Base-by-base conservation (phyloP, 2,329 filamentous ascomycete genomes). In the Metarhizium rileyi region DNA sequence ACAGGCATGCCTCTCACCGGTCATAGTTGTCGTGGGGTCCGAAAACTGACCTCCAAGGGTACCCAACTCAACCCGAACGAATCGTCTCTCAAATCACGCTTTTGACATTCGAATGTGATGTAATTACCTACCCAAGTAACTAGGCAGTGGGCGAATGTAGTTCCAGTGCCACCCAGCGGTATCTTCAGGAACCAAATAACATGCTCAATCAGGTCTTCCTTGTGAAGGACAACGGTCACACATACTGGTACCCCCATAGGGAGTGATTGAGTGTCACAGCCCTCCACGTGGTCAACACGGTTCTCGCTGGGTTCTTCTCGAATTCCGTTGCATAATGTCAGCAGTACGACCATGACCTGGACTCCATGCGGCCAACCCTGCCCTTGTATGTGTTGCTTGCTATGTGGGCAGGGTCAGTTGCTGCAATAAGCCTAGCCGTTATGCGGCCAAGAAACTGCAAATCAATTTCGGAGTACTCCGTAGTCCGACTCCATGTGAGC, bases 281-380 rank as follows among this genome's bases (percentile, higher is more conserved):
- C 25, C 18, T 47, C 49, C 49, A 51, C 49, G 46, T 51, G 49
- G 49, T 40, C 18, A 28, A 26, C 14, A 35, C 36, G 41, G n/a
- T 36, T 20, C 38, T 42, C 27, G 4, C 42, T 27, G 38, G 30
- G 18, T 46, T 46, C 27, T 46, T 16, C 28, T 22, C 47, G 40
- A 23, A 33, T 49, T 43, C 33, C 33, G 25, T 23, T 40, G 33
- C 47, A 28, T 44, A 27, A 18, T 30, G 16, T 25, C 26, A 26
- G 42, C 14, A 27, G 35, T 44, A 16, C 20, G 22, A 47, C 44
- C n/a, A 56, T 40, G 57, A 62, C 57, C 87, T 86, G 44, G 86
- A 78, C 0, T 72, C 63, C 28, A 83, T 77, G 56, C 87, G 87
- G 0, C 84, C 84, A 0, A 83, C 84, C 2, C 33, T 45, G 27